Evolutionary conservation across 108 stramenopile genomes (phyloP), one percentile per base, ranked within the genome.

Genomic region (Nitzschia inconspicua): DNA sequence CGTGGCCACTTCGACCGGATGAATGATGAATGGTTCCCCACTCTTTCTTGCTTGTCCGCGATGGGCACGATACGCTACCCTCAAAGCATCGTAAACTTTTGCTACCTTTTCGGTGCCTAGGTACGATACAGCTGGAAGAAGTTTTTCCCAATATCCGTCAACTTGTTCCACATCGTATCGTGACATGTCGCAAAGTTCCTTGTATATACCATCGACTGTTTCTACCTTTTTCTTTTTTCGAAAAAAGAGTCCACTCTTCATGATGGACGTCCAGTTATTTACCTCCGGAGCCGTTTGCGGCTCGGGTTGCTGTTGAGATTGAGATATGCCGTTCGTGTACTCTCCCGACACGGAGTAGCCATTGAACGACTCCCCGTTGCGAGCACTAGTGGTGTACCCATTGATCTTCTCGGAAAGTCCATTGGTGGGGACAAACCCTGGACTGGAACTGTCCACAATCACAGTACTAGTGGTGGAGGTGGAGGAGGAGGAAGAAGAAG

Each of bases 21-120:
- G 96, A 36, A 93, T 80, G 63, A 97, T 93, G 55, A 87, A 97
- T 9, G 95, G 96, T 55, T 96, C 95, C 0, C 96, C 96, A 29
- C 80, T 83, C 64, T 95, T 95, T 19, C 96, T 68, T 74, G 78
- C 77, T 68, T 97, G 96, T 9, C 85, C 81, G 39, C 78, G 84
- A 76, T 97, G 96, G 11, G 95, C 93, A 7, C 85, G 66, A 55
- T 93, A 93, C 5, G 92, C 92, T 27, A 93, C 83, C 8, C 73
- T 50, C 24, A 93, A 60, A 0, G 92, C 92, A 63, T 84, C 75
- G 48, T 86, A 80, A 11, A 90, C 59, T 57, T 83, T 83, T 9
- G 51, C 70, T 1, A 59, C 73, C 3, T 53, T 36, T 5, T 69
- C 57, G 13, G 82, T 84, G 24, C 84, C 84, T 41, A 90, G 59